Percentiles rank a stretch among this genome's conserved stretches.
phyloP scores from a whole-genome alignment of 1,139 yeast genomes.

The Protomyces pachydermus region DNA sequence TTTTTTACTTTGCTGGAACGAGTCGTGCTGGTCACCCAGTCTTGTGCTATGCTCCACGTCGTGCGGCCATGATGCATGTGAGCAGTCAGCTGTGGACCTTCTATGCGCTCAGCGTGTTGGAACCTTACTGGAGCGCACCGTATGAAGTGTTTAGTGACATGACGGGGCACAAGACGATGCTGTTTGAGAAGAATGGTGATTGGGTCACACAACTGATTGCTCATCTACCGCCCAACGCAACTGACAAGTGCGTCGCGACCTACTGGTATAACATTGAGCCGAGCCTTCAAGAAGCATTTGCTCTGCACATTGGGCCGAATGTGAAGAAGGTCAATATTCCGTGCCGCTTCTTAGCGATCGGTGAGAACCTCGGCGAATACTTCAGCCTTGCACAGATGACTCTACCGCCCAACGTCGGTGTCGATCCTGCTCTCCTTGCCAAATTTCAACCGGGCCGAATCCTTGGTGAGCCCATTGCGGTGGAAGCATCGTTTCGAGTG shows the following conservation, averaged over 20 bases:
- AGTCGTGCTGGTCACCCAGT: background rate
- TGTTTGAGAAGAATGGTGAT: background rate
- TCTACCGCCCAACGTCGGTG: background rate
- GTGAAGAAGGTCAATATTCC: background rate
- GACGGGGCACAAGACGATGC: background rate
- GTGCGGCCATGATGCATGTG: background rate
- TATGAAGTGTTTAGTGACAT: background rate
- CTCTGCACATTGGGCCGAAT: background rate
- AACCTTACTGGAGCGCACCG: background rate
- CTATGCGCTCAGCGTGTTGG: background rate
- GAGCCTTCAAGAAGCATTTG: background rate
- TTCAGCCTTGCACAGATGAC: background rate
- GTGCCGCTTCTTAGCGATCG: background rate
- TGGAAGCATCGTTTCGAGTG: background rate
- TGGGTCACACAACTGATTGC: background rate
- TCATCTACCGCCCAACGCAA: background rate
- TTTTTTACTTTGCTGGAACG: background rate
- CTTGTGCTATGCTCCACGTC: background rate
- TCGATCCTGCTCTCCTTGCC: background rate
- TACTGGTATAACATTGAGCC: background rate
- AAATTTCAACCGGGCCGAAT: background rate
- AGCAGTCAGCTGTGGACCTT: background rate
- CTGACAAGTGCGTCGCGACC: background rate
- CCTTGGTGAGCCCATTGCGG: background rate
- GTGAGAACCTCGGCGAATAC: background rate